phyloP scores from a whole-genome alignment of 768 basidiomycete genomes.

The Amanita brunnescens region DNA sequence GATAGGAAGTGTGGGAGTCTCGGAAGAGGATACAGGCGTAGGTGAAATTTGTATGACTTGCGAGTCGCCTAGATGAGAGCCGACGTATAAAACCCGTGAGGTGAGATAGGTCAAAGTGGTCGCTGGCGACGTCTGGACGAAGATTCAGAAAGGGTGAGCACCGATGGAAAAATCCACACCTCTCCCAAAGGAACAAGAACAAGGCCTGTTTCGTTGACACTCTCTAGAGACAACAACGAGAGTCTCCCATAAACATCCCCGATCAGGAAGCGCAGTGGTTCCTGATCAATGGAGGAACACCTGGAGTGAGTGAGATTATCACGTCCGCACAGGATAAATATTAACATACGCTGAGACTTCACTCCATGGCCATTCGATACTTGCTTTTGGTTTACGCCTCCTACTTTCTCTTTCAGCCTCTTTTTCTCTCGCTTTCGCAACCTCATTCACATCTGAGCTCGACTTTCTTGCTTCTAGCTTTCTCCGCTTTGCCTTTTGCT shows the following conservation, averaged over 20 bases:
- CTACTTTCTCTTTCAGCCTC: conserved; percentile 46
- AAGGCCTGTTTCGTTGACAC: conserved; percentile 32
- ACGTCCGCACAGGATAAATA: neutral
- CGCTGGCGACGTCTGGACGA: conserved; percentile 57
- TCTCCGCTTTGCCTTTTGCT: conserved; percentile 46
- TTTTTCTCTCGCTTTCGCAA: conserved; percentile 41
- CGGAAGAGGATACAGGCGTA: conserved; percentile 31
- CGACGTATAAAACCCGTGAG: conserved; percentile 63
- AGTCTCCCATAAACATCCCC: conserved; percentile 68
- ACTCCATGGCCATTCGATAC: conserved; percentile 70
- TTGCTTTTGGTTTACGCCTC: conserved; percentile 45
- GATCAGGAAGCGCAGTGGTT: conserved; percentile 42
- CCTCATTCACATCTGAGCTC: conserved; percentile 33
- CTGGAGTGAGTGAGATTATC: conserved; percentile 22
- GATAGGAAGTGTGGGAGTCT: conserved; percentile 41
- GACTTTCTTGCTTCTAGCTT: conserved; percentile 44
- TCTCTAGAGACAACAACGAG: conserved; percentile 51
- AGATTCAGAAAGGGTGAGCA: conserved; percentile 6
- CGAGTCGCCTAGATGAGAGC: conserved; percentile 77
- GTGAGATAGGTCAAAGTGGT: conserved; percentile 66
- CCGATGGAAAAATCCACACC: conserved; percentile 28
- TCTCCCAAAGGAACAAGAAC: conserved; percentile 63
- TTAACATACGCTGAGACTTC: conserved; percentile 56
- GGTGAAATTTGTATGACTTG: conserved; percentile 58
- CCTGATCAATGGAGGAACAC: conserved; percentile 42